Base-by-base conservation (phyloP, 73 alveolate species). In the Halteria grandinella region DNA sequence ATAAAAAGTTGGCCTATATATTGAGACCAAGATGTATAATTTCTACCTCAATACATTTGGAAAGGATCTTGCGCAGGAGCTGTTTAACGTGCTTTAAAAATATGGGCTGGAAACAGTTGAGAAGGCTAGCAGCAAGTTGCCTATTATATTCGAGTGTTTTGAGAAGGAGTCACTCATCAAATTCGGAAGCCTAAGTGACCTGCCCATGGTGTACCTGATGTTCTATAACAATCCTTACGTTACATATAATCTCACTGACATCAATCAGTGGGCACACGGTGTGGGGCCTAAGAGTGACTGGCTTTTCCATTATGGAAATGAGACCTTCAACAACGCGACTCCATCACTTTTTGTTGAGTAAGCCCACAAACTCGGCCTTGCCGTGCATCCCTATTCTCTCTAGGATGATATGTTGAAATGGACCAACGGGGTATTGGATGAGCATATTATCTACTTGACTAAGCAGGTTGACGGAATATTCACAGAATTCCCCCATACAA, bases 61-160 rank as follows among this genome's bases (percentile, higher is more conserved):
- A 8, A 18, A 24, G 8, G 82, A 76, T 20, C 15, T 45, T 18
- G 76, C 81, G 1, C 69, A 66, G 39, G 48, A 20, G 52, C 54
- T 76, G 33, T 52, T 45, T 40, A 57, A 76, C 14, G 51, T 44
- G 6, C 60, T 76, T 11, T 41, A 36, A 31, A 55, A 60, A 17
- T 76, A 55, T 31, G 69, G 43, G 11, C 21, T 76, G 12, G 80
- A 76, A 34, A 76, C 71, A 10, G 55, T 75, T 28, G 80, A 75
- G 0, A 77, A 62, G 44, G 45, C 90, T 15, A 15, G 21, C 21
- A 4, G 14, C 12, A 69, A 28, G 28, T 21, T 75, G 18, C 91
- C 91, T 2, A 58, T 82, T 5, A 55, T 82, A n/a, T 11, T 82
- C 49, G 74, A 82, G 75, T 75, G 88, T 88, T 82, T 82, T 48